Base-by-base conservation (phyloP, 2,329 filamentous ascomycete genomes). In the Byssochlamys sp. region DNA sequence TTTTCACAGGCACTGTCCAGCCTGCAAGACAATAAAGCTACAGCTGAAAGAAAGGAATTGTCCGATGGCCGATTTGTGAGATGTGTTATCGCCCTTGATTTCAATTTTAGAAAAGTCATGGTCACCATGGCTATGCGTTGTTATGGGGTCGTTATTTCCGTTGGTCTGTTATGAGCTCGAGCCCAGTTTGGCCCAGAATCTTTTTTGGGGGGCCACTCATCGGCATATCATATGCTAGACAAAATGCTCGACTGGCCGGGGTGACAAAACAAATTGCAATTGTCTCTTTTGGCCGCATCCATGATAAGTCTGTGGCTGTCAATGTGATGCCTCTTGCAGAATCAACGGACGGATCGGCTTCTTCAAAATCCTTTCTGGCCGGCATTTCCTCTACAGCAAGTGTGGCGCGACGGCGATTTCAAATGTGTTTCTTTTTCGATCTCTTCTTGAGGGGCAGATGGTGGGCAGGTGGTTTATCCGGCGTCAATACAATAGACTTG, bases 61-160 rank as follows among this genome's bases (percentile, higher is more conserved):
- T 66, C 81, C 89, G 65, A 84, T 84, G 53, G 79, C 83, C 59
- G 82, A 86, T 64, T 87, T 69, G 79, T 89, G 68, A 85, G 84
- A 75, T 81, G 85, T 67, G 85, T 67, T 89, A 89, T 69, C 79
- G 85, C 65, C 80, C 85, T 66, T 90, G 88, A 7, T 89, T 90
- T 72, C 81, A 84, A 66, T 81, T 88, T 55, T 77, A 81, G 60
- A 80, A 85, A 60, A 82, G 84, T 52, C 84, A 86, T 68, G 83
- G 85, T 59, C 84, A 85, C 62, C 78, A 90, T 88, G 59, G 80
- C 81, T 60, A 87, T 91, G 78, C 84, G 87, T 66, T 89, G 85
- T 68, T 79, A 89, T 64, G 88, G 88, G 39, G 87, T 87, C 48
- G 87, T 58, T 91, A 90, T 71, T 89, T 79, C 79, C 60, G 74